Conservation (phyloP, 2,329 filamentous ascomycete species). For the Diatrype stigma region DNA sequence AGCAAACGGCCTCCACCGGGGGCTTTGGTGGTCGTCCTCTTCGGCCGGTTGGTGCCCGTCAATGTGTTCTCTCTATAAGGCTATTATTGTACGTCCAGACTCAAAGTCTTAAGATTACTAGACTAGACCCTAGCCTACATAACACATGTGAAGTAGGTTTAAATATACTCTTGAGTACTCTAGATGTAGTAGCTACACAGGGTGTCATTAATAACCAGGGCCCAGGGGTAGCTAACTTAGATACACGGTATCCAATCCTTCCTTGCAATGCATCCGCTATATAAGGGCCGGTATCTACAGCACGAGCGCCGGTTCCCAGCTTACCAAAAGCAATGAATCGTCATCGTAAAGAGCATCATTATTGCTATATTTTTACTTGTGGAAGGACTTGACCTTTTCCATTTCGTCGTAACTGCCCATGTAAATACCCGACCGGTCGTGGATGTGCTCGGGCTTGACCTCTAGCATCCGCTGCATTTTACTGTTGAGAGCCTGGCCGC, state of each 20-base stretch:
- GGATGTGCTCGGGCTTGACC: conserved; percentile 85
- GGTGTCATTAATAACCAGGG: too few species aligned
- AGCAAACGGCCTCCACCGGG: too few species aligned
- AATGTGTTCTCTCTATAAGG: too few species aligned
- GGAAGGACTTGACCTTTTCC: conserved; percentile 85
- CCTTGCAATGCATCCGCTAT: conserved; percentile 2
- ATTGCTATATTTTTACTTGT: conserved; percentile 45
- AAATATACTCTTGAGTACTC: too few species aligned
- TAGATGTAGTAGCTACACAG: too few species aligned
- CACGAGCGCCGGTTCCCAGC: neutral
- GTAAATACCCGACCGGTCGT: conserved; percentile 94
- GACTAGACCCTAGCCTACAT: too few species aligned
- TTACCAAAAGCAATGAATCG: neutral
- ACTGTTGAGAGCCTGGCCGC: conserved; percentile 87
- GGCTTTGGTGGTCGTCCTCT: too few species aligned
- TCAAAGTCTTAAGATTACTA: too few species aligned
- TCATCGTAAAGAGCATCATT: neutral
- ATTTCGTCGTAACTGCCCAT: conserved; percentile 93
- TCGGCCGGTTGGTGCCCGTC: too few species aligned
- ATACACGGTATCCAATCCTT: neutral
- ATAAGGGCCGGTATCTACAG: neutral
- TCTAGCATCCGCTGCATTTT: conserved; percentile 88
- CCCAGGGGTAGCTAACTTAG: neutral
- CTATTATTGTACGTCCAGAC: too few species aligned
- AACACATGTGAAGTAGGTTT: too few species aligned